Conservation (phyloP, 805 yeast species). For the Suhomyces tanzawaensis region DNA sequence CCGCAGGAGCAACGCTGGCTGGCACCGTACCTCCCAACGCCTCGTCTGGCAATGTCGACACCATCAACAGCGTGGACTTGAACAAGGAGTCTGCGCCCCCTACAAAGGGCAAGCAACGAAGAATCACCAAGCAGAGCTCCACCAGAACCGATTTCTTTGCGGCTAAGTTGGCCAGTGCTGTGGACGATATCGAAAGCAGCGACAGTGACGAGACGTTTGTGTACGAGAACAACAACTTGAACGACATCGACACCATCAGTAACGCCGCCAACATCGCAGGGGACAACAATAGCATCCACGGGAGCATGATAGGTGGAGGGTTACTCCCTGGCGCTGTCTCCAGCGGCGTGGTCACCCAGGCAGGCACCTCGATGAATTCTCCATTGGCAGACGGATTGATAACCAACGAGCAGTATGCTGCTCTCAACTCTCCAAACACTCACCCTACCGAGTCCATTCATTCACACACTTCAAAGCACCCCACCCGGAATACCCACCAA, state of each 20-base stretch:
- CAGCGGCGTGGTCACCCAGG: not conserved
- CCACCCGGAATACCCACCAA: constrained; percentile 12
- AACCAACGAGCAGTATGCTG: constrained; percentile 1
- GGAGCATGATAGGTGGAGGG: constrained; percentile 7
- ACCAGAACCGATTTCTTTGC: constrained; percentile 92
- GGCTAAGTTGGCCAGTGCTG: constrained; percentile 91
- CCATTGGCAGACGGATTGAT: constrained; percentile 1
- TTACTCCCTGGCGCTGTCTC: not conserved
- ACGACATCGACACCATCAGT: constrained; percentile 20
- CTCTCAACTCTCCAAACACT: not conserved
- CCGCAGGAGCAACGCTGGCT: not conserved
- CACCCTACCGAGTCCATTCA: constrained; percentile 21
- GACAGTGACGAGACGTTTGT: constrained; percentile 96
- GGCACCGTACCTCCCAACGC: not conserved
- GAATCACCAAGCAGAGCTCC: constrained; percentile 48
- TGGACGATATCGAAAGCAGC: constrained; percentile 81
- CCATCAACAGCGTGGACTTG: constrained; percentile 3
- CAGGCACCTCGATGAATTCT: constrained; percentile 1
- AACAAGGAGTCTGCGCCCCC: not conserved
- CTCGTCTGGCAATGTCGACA: constrained; percentile 1
- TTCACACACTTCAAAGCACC: constrained; percentile 21
- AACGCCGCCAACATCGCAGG: constrained; percentile 6
- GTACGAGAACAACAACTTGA: constrained; percentile 57
- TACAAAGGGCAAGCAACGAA: constrained; percentile 26
- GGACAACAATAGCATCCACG: constrained; percentile 12